A percentile compares a stretch with the other conserved stretches of the same genome.
Conservation (phyloP, 1,284 basidiomycete genomes). For the Cerrena zonata region DNA sequence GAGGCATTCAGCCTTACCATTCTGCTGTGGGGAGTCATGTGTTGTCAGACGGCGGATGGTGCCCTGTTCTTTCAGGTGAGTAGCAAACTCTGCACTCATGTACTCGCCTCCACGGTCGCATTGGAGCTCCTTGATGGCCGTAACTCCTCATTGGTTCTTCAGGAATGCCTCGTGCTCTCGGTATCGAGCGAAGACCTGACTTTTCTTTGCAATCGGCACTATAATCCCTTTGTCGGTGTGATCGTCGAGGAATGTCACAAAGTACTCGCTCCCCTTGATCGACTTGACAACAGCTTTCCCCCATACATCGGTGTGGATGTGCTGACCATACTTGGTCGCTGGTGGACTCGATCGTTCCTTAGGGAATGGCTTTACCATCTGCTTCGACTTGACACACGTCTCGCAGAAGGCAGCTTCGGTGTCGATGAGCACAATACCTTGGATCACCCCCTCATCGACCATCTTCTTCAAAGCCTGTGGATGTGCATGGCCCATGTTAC, state of each 20-base stretch:
- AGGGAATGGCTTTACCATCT: background rate
- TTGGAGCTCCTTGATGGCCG: conserved; percentile 2
- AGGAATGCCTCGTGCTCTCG: background rate
- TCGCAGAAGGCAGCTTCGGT: too few species aligned
- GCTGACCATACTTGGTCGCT: background rate
- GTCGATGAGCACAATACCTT: too few species aligned
- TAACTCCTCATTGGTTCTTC: conserved; percentile 4
- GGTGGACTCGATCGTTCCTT: background rate
- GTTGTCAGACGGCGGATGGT: too few species aligned
- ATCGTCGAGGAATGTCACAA: background rate
- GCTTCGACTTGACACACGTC: background rate
- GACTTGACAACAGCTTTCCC: background rate
- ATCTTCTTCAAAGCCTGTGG: too few species aligned
- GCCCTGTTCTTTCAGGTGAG: conserved; percentile 11
- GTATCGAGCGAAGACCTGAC: background rate
- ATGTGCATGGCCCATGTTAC: too few species aligned
- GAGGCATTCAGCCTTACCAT: conserved; percentile 31
- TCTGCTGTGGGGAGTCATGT: too few species aligned
- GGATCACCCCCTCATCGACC: too few species aligned
- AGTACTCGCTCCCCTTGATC: background rate
- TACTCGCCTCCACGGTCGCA: too few species aligned
- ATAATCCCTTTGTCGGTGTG: background rate
- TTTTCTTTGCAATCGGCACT: background rate
- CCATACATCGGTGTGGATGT: background rate
- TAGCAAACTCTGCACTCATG: background rate